A percentile compares a stretch with the other conserved stretches of the same genome.
phyloP scores from a whole-genome alignment of 306 rosid species.

The Fagus crenata region DNA sequence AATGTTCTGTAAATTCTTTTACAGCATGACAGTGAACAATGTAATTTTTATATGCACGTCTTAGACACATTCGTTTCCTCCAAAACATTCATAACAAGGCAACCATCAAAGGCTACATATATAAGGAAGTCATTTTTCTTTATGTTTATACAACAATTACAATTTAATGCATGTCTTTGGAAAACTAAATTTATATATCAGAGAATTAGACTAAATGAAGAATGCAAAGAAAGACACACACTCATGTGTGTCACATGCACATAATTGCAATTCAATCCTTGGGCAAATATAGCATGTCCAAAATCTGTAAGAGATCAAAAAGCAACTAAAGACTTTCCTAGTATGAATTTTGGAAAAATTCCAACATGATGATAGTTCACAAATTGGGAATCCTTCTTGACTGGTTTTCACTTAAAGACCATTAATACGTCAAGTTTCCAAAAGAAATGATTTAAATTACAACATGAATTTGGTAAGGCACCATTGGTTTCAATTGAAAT shows the following conservation, averaged over 20 bases:
- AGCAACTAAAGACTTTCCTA: neutral
- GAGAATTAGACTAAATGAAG: neutral
- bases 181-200: neutral
- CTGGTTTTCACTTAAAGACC: neutral
- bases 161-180: neutral
- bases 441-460: neutral
- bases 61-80: neutral
- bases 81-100: neutral
- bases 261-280: neutral
- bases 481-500: neutral
- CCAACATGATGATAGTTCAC: neutral
- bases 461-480: neutral
- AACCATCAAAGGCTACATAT: neutral
- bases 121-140: neutral
- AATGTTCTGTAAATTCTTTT: conserved; percentile 12
- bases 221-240: neutral
- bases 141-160: neutral
- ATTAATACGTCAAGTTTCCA: neutral
- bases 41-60: neutral
- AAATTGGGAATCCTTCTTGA: neutral
- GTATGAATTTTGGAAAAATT: neutral
- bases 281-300: neutral
- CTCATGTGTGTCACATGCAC: neutral
- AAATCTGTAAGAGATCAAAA: neutral
- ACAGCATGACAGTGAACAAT: conserved; percentile 18